These are phyloP conservation scores for Mangifera indica DNA, from an alignment of 345 rosid species.

Conservation along the genomic window DNA sequence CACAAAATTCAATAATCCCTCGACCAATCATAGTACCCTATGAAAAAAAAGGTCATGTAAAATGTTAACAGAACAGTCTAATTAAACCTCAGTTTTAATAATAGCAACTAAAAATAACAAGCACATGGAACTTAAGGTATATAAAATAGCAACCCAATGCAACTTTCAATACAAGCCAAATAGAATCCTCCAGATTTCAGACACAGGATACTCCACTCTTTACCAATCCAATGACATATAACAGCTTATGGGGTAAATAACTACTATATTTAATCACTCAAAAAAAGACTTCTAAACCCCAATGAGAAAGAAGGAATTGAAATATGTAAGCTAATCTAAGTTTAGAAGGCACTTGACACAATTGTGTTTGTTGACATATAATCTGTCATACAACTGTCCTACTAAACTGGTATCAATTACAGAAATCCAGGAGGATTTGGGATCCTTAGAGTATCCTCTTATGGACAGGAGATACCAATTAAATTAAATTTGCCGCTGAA, in stretches of 20 bases:
- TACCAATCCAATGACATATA: not conserved
- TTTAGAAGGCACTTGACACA: not conserved
- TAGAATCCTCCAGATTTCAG: not conserved
- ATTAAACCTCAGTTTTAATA: not conserved
- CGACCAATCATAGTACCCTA: slow-evolving; percentile 78
- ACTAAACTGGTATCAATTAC: not conserved
- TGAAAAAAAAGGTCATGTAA: slow-evolving; percentile 5
- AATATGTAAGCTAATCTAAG: not conserved
- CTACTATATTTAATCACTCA: not conserved
- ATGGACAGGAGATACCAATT: not conserved
- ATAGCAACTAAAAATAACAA: not conserved
- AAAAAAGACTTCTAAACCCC: not conserved
- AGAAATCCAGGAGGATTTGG: not conserved
- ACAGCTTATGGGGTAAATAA: not conserved
- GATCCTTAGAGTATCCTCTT: not conserved
- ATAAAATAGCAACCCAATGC: not conserved
- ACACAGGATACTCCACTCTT: not conserved
- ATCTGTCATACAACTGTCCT: not conserved
- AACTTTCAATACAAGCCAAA: not conserved
- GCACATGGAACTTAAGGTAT: not conserved
- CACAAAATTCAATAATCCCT: slow-evolving; percentile 76
- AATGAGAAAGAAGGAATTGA: not conserved
- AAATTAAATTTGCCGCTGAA: not conserved
- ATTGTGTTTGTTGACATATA: not conserved
- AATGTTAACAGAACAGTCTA: not conserved